Evolutionary conservation across 2,329 filamentous ascomycete species (phyloP).

Genomic region (Aureobasidium mangrovei): DNA sequence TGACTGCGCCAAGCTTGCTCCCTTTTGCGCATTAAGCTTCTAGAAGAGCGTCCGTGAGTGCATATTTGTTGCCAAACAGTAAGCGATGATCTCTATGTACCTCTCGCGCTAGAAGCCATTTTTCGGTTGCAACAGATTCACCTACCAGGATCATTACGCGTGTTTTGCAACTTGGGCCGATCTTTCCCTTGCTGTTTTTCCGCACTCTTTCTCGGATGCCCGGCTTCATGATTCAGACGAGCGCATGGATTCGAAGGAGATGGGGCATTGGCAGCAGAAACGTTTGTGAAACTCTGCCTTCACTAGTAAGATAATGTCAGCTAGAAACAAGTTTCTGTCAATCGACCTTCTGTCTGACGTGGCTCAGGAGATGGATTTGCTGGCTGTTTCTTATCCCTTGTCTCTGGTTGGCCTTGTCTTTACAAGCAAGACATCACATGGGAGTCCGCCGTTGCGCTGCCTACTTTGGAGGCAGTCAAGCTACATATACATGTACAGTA

Average conservation of each 20-base stretch:
- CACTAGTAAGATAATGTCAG: constrained; percentile 11
- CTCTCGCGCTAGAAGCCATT: not conserved
- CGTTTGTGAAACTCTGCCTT: constrained; percentile 13
- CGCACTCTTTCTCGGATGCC: not conserved
- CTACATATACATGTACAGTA: not conserved
- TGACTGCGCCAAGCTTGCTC: constrained; percentile 6
- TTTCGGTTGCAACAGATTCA: not conserved
- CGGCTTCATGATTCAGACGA: constrained; percentile 9
- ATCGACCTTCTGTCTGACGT: not conserved
- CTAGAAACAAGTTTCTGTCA: not conserved
- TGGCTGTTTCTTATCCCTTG: too few relatives aligned
- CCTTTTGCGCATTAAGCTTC: constrained; percentile 8
- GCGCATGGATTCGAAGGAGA: constrained; percentile 4
- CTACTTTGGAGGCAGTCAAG: too few relatives aligned
- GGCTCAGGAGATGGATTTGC: not conserved
- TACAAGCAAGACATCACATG: too few relatives aligned
- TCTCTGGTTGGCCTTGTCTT: too few relatives aligned
- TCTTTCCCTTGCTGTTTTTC: not conserved
- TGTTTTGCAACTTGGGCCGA: not conserved
- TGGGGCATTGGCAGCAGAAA: constrained; percentile 9
- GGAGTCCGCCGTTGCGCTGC: too few relatives aligned
- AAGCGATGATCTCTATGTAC: constrained; percentile 7
- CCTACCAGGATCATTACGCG: constrained; percentile 1
- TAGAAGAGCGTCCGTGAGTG: constrained; percentile 10
- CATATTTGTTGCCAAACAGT: constrained; percentile 7